Conservation (phyloP, 768 basidiomycete species). For the Xerocomellus intermedius region DNA sequence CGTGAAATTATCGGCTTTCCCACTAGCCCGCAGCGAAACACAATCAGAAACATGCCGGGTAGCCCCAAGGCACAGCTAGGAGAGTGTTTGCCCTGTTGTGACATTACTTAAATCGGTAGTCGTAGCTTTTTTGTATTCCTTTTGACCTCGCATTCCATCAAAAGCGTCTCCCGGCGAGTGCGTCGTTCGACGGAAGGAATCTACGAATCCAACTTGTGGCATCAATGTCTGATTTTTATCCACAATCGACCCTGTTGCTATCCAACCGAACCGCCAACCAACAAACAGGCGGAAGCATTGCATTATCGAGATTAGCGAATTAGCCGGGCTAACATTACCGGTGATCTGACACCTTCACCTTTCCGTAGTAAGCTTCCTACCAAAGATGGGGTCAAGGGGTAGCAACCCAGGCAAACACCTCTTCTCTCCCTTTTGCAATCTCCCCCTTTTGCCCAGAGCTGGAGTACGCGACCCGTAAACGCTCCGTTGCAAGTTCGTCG, state of each 20-base stretch:
- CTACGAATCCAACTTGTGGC: background rate
- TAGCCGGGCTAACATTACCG: background rate
- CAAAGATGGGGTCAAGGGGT: conserved; percentile 8
- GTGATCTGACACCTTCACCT: background rate
- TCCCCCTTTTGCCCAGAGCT: conserved; percentile 36
- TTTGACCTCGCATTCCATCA: background rate
- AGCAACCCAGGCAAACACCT: conserved; percentile 48
- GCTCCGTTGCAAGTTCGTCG: conserved; percentile 72
- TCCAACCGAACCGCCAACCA: background rate
- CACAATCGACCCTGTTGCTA: background rate
- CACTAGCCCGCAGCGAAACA: background rate
- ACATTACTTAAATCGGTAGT: background rate
- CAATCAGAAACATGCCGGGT: background rate
- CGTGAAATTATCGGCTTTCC: background rate
- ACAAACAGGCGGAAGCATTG: background rate
- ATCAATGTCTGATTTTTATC: background rate
- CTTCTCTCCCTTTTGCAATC: conserved; percentile 31
- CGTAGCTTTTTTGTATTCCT: background rate
- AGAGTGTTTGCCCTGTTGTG: background rate
- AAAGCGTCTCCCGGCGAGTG: background rate
- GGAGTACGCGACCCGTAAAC: conserved; percentile 61
- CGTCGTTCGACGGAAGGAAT: background rate
- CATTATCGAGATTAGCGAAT: conserved; percentile 3
- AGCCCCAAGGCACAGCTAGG: background rate
- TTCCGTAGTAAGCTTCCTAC: background rate